Evolutionary conservation across 2,329 filamentous ascomycete species (phyloP), one percentile per base, ranked within the genome.

Genomic region (Fusarium illudens): DNA sequence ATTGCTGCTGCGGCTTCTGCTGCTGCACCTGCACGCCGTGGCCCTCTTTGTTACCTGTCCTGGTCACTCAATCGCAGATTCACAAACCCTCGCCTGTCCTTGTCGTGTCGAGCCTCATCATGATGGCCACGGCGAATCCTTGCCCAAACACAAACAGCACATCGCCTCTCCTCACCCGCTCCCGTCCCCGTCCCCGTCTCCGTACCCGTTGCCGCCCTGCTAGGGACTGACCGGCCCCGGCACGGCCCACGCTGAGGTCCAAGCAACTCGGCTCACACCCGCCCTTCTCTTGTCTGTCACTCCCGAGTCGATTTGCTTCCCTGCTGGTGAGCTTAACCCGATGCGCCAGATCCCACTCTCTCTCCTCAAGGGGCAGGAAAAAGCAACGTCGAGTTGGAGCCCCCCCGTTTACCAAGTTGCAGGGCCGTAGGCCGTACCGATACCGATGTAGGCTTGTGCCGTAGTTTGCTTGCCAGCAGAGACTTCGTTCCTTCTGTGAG

Each of bases 341-440:
- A 71, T 74, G 71, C 67, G 68, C 64, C 58, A 73, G 62, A 73
- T 72, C 62, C 70, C 68, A 73, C 71, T 56, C 71, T 60, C 67
- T 65, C 46, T 55, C 46, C 62, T 62, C 66, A 64, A 73, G 68
- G 71, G 66, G 70, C 13, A 58, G 52, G 58, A 73, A 73, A 73
- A 73, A 73, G 70, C 71, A 73, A 74, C 57, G 62, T 57, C 48
- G 53, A 65, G 53, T 50, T 37, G 50, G 56, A 73, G 61, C 58
- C 48, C 48, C 37, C 71, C 64, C 58, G 57, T 71, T 60, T 71
- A 64, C 64, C 57, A 60, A 63, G 52, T 63, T 65, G 29, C 68
- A 62, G 67, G 58, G 65, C 64, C 62, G 55, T 36, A 50, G 39
- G 29, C 19, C 19, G 37, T 69, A 39, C 48, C 33, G 62, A 58